These are phyloP conservation scores for Mallotus nudiflorus DNA, from an alignment of 345 rosid species.

Conservation along the genomic window DNA sequence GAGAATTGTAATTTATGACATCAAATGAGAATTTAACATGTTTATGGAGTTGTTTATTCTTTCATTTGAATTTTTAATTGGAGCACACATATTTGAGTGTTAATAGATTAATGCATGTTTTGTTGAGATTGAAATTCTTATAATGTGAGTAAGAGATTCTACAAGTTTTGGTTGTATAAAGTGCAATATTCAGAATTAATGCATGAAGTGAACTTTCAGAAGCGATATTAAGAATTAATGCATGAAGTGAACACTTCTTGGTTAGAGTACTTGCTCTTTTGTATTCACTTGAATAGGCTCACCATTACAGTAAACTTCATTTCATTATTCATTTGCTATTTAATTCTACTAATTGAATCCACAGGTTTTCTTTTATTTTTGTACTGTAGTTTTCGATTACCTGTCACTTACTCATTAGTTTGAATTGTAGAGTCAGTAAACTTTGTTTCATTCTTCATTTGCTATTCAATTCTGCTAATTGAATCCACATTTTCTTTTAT, in stretches of 20 bases:
- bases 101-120: too few species aligned
- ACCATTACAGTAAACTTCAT: constrained; percentile 65
- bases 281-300: constrained; percentile 88
- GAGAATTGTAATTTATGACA: background rate
- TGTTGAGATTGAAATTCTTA: background rate
- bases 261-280: constrained; percentile 60
- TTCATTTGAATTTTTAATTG: background rate
- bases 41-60: background rate
- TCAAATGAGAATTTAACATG: background rate
- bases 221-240: too few species aligned
- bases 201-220: too few species aligned
- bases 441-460: too few species aligned
- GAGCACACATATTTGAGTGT: background rate
- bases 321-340: constrained; percentile 29
- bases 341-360: too few species aligned
- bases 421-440: too few species aligned
- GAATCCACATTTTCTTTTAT: too few species aligned
- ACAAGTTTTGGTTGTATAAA: background rate
- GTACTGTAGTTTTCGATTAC: too few species aligned
- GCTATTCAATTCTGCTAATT: too few species aligned
- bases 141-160: background rate
- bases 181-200: too few species aligned
- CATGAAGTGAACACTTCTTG: constrained; percentile 54
- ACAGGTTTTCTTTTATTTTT: too few species aligned
- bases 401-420: too few species aligned